Evolutionary conservation across 2,329 filamentous ascomycete species (phyloP).

Genomic region (Leptosphaerulina australis): DNA sequence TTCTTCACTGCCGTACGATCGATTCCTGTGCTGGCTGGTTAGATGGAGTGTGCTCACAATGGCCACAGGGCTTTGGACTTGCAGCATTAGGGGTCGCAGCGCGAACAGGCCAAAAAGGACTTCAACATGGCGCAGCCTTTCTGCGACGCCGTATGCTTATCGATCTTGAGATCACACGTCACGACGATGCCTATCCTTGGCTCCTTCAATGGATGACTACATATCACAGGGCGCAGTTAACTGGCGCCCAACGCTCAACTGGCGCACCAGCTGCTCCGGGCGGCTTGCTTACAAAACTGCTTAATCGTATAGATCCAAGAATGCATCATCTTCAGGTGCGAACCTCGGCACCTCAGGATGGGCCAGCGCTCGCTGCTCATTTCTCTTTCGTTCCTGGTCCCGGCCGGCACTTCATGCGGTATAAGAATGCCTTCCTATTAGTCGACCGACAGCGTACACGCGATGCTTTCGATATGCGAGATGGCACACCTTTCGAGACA

Average conservation of each 20-base stretch:
- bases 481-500: conserved; percentile 91
- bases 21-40: conserved; percentile 53
- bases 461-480: conserved; percentile 72
- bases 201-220: conserved; percentile 92
- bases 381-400: conserved; percentile 92
- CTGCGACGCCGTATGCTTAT: conserved; percentile 86
- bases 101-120: conserved; percentile 78
- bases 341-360: conserved; percentile 67
- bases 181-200: conserved; percentile 93
- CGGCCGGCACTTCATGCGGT: conserved; percentile 84
- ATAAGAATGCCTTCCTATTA: conserved; percentile 83
- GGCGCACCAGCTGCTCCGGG: conserved; percentile 25
- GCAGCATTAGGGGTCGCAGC: conserved; percentile 84
- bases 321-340: conserved; percentile 70
- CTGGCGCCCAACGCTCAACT: conserved; percentile 39
- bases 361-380: conserved; percentile 74
- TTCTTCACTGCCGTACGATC: conserved; percentile 59
- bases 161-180: conserved; percentile 92
- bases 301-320: conserved; percentile 63
- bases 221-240: conserved; percentile 70
- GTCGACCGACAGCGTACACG: conserved; percentile 90
- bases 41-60: conserved; percentile 40
- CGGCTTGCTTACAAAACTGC: conserved; percentile 59
- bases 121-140: conserved; percentile 73
- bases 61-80: conserved; percentile 76